phyloP scores from a whole-genome alignment of 164 flowering plant genomes.

The Euptelea pleiosperma region DNA sequence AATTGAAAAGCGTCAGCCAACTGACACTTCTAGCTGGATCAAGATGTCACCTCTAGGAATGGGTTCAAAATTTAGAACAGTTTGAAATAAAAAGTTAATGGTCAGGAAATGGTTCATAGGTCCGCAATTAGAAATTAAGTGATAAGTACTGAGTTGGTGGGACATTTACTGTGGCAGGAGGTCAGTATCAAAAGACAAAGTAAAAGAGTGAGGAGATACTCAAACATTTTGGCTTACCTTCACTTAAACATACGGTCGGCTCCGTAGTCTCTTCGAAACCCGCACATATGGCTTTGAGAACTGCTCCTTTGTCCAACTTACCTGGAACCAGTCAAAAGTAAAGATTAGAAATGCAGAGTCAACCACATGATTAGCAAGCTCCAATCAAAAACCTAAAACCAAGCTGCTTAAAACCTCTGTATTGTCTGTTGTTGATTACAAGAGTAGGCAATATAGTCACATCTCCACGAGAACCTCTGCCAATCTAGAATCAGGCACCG shows the following conservation, averaged over 20 bases:
- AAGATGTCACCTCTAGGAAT: not conserved
- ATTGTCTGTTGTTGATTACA: slow-evolving; percentile 83
- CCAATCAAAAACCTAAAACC: not conserved
- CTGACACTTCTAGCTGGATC: not conserved
- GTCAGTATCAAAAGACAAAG: not conserved
- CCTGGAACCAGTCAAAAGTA: slow-evolving; percentile 42
- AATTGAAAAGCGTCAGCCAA: not conserved
- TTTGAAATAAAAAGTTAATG: too few relatives aligned
- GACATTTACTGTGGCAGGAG: too few relatives aligned
- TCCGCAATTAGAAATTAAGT: too few relatives aligned
- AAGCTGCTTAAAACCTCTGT: slow-evolving; percentile 58
- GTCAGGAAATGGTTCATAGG: too few relatives aligned
- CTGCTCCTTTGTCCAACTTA: slow-evolving; percentile 83
- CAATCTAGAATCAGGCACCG: slow-evolving; percentile 47
- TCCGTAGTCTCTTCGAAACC: slow-evolving; percentile 95
- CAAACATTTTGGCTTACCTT: slow-evolving; percentile 39
- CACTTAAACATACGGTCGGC: slow-evolving; percentile 77
- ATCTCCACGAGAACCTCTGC: slow-evolving; percentile 89
- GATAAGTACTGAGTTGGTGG: too few relatives aligned
- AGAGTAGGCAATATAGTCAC: slow-evolving; percentile 97
- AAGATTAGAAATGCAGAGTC: not conserved
- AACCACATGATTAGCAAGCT: not conserved
- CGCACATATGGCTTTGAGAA: slow-evolving; percentile 91
- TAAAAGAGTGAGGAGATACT: not conserved
- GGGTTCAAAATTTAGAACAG: not conserved